Percentiles rank a stretch among this genome's conserved stretches.
Conservation (phyloP, 2,329 filamentous ascomycete genomes). For the Ascochyta rabiei region DNA sequence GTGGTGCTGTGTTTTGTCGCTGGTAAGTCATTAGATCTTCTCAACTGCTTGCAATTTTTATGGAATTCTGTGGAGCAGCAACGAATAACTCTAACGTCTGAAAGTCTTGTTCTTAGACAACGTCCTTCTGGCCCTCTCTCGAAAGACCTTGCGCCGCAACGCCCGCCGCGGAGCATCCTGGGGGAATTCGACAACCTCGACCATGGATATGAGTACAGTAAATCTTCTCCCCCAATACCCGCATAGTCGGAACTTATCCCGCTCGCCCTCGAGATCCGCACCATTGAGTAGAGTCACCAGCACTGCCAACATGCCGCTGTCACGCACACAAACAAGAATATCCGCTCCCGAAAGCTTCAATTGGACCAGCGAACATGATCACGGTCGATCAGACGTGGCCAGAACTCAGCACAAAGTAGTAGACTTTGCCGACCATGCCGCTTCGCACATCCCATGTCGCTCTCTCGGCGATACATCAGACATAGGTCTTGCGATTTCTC, state of each 20-base stretch:
- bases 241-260: background rate
- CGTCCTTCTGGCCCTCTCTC: constrained; percentile 17
- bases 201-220: constrained; percentile 1
- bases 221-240: background rate
- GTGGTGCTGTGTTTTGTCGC: constrained; percentile 26
- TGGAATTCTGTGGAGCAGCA: background rate
- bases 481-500: constrained; percentile 1
- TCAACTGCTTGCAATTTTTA: background rate
- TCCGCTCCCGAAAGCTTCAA: background rate
- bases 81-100: background rate
- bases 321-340: background rate
- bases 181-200: constrained; percentile 7
- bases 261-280: constrained; percentile 1
- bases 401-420: background rate
- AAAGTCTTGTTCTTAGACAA: constrained; percentile 27
- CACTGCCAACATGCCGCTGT: background rate
- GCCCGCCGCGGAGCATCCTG: constrained; percentile 14
- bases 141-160: constrained; percentile 15
- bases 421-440: background rate
- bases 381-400: background rate
- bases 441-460: background rate
- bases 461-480: background rate
- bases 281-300: constrained; percentile 7
- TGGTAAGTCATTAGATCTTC: constrained; percentile 15
- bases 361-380: background rate